Percentiles rank a stretch among this genome's conserved stretches.
Evolutionary conservation across 306 rosid genomes (phyloP).

Genomic region (Sophora flavescens): DNA sequence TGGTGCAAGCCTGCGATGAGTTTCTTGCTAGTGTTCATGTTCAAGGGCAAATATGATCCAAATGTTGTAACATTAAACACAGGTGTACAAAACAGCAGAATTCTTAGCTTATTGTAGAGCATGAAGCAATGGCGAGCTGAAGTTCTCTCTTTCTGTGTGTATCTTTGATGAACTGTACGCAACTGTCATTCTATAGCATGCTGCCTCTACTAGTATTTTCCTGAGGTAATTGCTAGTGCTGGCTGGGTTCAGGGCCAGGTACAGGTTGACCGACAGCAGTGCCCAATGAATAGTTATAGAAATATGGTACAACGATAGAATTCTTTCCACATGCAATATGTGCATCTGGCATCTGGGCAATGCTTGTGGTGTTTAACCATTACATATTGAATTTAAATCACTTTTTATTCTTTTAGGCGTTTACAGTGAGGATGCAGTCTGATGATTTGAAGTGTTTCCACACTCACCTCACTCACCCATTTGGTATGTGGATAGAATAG

Average conservation of each 20-base stretch:
- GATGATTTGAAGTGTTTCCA: neutral
- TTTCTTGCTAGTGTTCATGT: constrained; percentile 55
- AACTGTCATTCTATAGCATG: constrained; percentile 23
- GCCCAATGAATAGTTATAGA: neutral
- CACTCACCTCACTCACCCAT: neutral
- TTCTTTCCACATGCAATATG: neutral
- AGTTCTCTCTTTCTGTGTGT: constrained; percentile 23
- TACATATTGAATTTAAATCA: neutral
- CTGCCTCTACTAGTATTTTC: constrained; percentile 5
- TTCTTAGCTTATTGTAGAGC: constrained; percentile 63
- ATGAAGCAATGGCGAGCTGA: constrained; percentile 53
- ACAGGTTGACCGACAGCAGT: neutral
- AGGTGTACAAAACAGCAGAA: constrained; percentile 63
- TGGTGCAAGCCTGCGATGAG: constrained; percentile 53
- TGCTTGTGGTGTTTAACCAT: neutral
- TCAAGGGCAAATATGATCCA: constrained; percentile 53
- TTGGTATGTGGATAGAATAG: no score
- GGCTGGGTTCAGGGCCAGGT: neutral
- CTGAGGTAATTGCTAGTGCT: constrained; percentile 3
- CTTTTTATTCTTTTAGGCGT: constrained; percentile 12
- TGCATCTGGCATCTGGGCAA: neutral
- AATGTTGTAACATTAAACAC: constrained; percentile 73
- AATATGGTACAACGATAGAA: constrained; percentile 7
- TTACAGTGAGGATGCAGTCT: neutral
- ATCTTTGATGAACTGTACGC: neutral